Base-by-base conservation (phyloP, 2,329 filamentous ascomycete species). In the Fusarium sp. region DNA sequence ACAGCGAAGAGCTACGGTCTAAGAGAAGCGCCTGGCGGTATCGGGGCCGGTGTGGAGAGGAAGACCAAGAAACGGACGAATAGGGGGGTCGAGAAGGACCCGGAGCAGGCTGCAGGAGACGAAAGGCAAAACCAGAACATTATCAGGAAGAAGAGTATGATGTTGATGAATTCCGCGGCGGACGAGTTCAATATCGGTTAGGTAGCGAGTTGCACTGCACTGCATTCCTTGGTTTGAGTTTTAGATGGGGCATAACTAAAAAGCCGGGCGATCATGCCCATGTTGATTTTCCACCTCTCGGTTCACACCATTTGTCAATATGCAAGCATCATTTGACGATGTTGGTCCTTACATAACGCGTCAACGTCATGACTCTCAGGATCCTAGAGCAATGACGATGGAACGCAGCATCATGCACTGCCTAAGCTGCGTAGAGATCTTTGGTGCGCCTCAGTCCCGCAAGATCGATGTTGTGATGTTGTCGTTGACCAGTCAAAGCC, bases 1-100 rank as follows among this genome's bases (percentile, higher is more conserved):
- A 81, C 95, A 65, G 94, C 94, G 7, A 99, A 99, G 81, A 92
- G 91, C 25, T 99, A 96, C 74, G 95, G 89, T 2, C 79, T 99
- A 66, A 85, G 96, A 64, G 95, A 99, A 75, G 88, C 92, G 29
- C 95, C 95, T 0, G 90, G 91, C 6, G 90, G 91, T 45, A 96
- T 99, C 51, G 88, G 88, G 31, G 82, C 81, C 3, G 83, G 84
- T 9, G 74, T 85, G 77, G 65, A 83, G 73, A 74, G 77, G 71
- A 76, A 80, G 76, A 72, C 78, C 70, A 76, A 78, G 77, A 79
- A 78, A 67, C 60, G 68, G 71, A 41, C 73, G 34, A 73, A 72
- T 53, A 78, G 74, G 61, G 70, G 72, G 12, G 58, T 48, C 5
- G 55, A 63, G 41, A 64, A 77, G 68, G 76, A 77, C 32, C 77